A percentile compares a stretch with the other conserved stretches of the same genome.
These are phyloP conservation scores for Cairneyella variabilis DNA, from an alignment of 495 filamentous ascomycete genomes.

Conservation along the genomic window DNA sequence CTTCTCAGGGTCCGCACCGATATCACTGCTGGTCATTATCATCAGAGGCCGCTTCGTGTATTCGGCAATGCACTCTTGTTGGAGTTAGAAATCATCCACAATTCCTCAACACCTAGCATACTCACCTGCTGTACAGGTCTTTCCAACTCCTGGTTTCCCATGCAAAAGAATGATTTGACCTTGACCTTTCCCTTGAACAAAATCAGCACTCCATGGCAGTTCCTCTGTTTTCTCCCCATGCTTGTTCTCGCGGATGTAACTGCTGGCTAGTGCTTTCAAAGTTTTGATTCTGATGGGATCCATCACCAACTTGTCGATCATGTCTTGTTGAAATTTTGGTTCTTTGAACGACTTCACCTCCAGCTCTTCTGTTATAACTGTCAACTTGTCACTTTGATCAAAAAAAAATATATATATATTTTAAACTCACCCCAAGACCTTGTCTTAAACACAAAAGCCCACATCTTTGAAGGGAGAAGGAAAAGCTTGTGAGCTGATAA, in stretches of 20 bases:
- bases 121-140: constrained; percentile 25
- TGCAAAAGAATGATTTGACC: constrained; percentile 29
- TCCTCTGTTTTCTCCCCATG: background rate
- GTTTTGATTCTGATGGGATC: background rate
- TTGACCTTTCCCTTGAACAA: constrained; percentile 24
- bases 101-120: too few relatives aligned
- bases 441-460: constrained; percentile 7
- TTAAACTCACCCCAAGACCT: constrained; percentile 5
- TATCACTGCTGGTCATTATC: constrained; percentile 16
- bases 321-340: background rate
- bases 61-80: constrained; percentile 22
- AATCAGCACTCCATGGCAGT: constrained; percentile 18
- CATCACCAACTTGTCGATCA: constrained; percentile 7
- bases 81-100: too few relatives aligned
- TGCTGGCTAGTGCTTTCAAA: background rate
- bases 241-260: background rate
- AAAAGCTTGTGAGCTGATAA: constrained; percentile 16
- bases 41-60: constrained; percentile 15
- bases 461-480: constrained; percentile 1
- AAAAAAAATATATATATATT: background rate
- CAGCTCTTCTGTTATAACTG: background rate
- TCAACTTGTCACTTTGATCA: background rate
- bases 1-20: constrained; percentile 12
- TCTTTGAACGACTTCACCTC: background rate
- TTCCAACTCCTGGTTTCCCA: constrained; percentile 26